Evolutionary conservation across 2,329 filamentous ascomycete species (phyloP).

Genomic region (Biscogniauxia sp.): DNA sequence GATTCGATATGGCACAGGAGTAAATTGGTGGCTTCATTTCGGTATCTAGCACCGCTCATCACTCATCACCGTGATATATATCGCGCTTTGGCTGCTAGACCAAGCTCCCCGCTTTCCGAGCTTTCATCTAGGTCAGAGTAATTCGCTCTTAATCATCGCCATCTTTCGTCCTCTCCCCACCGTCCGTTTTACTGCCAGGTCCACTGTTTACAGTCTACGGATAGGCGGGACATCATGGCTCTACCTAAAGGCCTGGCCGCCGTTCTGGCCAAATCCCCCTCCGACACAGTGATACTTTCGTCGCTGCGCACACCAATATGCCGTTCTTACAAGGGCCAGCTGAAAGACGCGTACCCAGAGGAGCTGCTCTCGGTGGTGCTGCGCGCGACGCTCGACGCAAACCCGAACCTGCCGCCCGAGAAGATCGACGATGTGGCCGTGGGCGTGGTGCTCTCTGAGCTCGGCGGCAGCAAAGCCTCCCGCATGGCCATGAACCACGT

Average conservation of each 20-base stretch:
- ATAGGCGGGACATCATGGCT: slow-evolving; percentile 37
- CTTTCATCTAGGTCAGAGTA: no score
- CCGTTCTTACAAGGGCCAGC: slow-evolving; percentile 75
- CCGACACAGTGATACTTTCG: slow-evolving; percentile 85
- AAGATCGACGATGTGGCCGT: slow-evolving; percentile 78
- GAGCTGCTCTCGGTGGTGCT: slow-evolving; percentile 72
- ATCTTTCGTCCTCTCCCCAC: no score
- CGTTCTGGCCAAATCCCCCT: slow-evolving; percentile 74
- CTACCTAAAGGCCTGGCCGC: slow-evolving; percentile 67
- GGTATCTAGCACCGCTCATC: no score
- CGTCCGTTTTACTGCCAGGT: no score
- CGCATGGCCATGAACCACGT: slow-evolving; percentile 88
- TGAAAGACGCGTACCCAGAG: slow-evolving; percentile 88
- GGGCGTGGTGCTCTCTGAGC: slow-evolving; percentile 85
- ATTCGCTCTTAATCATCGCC: no score
- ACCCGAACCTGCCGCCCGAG: slow-evolving; percentile 68
- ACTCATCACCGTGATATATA: no score
- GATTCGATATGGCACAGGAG: no score
- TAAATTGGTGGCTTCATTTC: no score
- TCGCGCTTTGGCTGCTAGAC: no score
- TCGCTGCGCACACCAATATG: slow-evolving; percentile 87
- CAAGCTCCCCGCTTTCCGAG: no score
- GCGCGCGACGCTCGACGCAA: slow-evolving; percentile 66
- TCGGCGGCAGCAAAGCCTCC: slow-evolving; percentile 85
- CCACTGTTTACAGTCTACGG: no score